Evolutionary conservation across 1,284 basidiomycete species (phyloP).

Genomic region (Moniliophthora roreri): DNA sequence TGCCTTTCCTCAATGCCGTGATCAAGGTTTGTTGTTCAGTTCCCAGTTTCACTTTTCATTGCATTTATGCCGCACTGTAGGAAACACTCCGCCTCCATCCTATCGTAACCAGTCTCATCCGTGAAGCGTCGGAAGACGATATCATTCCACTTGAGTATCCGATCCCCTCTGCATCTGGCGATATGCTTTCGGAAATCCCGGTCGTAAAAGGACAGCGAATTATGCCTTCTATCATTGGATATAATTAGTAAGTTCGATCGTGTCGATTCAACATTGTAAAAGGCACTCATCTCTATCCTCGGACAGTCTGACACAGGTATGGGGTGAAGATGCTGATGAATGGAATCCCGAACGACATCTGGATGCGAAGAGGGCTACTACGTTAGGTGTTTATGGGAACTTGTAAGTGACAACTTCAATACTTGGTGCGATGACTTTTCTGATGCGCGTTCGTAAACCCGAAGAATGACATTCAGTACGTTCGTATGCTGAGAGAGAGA

Average conservation of each 20-base stretch:
- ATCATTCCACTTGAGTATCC: constrained; percentile 19
- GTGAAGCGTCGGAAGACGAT: constrained; percentile 17
- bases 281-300: background rate
- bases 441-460: background rate
- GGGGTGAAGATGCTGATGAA: constrained; percentile 15
- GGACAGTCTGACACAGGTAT: constrained; percentile 11
- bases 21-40: constrained; percentile 19
- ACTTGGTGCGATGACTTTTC: background rate
- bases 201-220: constrained; percentile 18
- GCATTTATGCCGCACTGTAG: constrained; percentile 4
- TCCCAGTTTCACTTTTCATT: background rate
- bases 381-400: constrained; percentile 17
- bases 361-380: background rate
- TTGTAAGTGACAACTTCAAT: constrained; percentile 10
- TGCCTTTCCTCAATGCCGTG: constrained; percentile 22
- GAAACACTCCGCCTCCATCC: constrained; percentile 21
- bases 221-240: constrained; percentile 12
- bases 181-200: constrained; percentile 14
- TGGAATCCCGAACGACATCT: constrained; percentile 21
- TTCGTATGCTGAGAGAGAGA: background rate
- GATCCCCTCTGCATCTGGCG: constrained; percentile 12
- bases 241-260: constrained; percentile 17
- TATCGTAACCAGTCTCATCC: constrained; percentile 13
- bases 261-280: background rate
- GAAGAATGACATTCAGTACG: constrained; percentile 11